Evolutionary conservation across 768 basidiomycete genomes (phyloP), one percentile per base, ranked within the genome.

Genomic region (Termitomyces sp.): DNA sequence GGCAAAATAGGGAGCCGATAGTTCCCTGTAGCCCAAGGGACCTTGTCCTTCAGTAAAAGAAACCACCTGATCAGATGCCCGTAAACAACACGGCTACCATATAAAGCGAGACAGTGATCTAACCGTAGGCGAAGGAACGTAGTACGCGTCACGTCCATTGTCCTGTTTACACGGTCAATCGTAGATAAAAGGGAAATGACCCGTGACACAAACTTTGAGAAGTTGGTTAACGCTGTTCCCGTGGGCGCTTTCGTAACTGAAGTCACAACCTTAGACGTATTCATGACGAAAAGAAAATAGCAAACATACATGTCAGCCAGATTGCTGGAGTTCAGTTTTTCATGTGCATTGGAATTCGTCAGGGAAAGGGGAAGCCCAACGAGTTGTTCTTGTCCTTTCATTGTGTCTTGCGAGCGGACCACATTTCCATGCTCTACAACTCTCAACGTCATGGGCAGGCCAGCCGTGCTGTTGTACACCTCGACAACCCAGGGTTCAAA

Each of bases 401-500:
- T 40, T 23, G 61, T 55, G 32, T 66, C 63, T 20, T 60, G 32
- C 51, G 72, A 67, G 33, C 59, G 57, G 55, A 75, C 63, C 16
- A 55, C 46, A 41, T 68, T 72, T 2, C 67, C 68, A 23, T 70
- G 69, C 26, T 68, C 71, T 14, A 74, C 69, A 35, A 79, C 71
- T 28, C 66, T 66, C 20, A 68, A 47, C 0, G 75, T 66, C 18
- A 47, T 68, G 1, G 76, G 75, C 2, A 63, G 57, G 9, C 72
- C 73, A 13, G 64, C 62, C 13, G 74, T 73, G 44, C 67, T 68
- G 48, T 76, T 75, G 54, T 70, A 75, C 3, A 71, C 67, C 46
- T 77, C 75, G 4, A 78, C 58, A 18, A 79, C 62, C 72, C 74
- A 79, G 1, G 76, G 76, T 52, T 79, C 76, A 36, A 76, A 75